A percentile compares a stretch with the other conserved stretches of the same genome.
Conservation (phyloP, 2,329 filamentous ascomycete genomes). For the Penicillium palitans region DNA sequence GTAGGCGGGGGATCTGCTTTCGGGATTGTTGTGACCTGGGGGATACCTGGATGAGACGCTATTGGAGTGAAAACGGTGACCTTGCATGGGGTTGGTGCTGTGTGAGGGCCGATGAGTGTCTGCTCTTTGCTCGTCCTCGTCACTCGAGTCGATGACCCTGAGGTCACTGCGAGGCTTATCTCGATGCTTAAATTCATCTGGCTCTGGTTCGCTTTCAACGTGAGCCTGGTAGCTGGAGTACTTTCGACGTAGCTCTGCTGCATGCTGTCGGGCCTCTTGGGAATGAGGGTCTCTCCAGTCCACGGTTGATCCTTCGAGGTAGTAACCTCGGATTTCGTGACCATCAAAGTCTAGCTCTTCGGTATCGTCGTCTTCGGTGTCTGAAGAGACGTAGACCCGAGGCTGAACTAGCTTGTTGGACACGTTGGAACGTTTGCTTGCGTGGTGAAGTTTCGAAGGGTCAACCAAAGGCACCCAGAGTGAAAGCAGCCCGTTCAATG, state of each 20-base stretch:
- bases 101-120: slow-evolving; percentile 8
- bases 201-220: slow-evolving; percentile 38
- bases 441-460: slow-evolving; percentile 16
- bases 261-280: slow-evolving; percentile 37
- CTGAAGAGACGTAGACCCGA: slow-evolving; percentile 25
- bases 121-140: slow-evolving; percentile 18
- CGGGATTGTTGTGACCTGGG: slow-evolving; percentile 3
- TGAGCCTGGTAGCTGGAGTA: slow-evolving; percentile 40
- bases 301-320: slow-evolving; percentile 37
- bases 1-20: slow-evolving; percentile 11
- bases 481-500: slow-evolving; percentile 36
- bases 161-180: slow-evolving; percentile 8
- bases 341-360: slow-evolving; percentile 25
- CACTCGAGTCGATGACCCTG: slow-evolving; percentile 15
- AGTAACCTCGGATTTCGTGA: slow-evolving; percentile 32
- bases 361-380: slow-evolving; percentile 22
- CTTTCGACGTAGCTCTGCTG: slow-evolving; percentile 30
- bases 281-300: slow-evolving; percentile 42
- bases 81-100: slow-evolving; percentile 1
- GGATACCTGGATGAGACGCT: slow-evolving; percentile 16
- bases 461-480: slow-evolving; percentile 30
- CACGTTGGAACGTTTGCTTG: background rate
- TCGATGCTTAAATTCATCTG: slow-evolving; percentile 14
- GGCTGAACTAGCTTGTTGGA: background rate
- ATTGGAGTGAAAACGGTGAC: slow-evolving; percentile 16